phyloP scores from a whole-genome alignment of 2,329 filamentous ascomycete genomes.

The Chrysosporium queenslandicum region DNA sequence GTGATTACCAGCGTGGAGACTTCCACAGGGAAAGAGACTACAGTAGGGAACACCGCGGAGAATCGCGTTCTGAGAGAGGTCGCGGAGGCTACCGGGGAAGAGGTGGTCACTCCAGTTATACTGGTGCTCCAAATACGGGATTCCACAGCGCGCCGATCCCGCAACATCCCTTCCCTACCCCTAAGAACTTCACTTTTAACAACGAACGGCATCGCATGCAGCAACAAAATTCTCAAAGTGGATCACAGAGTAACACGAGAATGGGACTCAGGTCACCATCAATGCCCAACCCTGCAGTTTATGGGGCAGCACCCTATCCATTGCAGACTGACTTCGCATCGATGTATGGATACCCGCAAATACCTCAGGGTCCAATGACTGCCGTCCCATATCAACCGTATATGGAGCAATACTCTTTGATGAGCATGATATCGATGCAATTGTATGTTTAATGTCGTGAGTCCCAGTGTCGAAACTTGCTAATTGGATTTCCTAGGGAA shows the following conservation, averaged over 20 bases:
- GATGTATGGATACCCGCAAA: slow-evolving; percentile 49
- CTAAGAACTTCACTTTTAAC: slow-evolving; percentile 33
- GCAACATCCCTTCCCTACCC: slow-evolving; percentile 33
- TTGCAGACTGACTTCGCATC: slow-evolving; percentile 39
- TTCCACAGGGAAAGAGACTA: slow-evolving; percentile 17
- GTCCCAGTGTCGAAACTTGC: slow-evolving; percentile 12
- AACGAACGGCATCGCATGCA: slow-evolving; percentile 37
- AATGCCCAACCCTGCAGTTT: slow-evolving; percentile 47
- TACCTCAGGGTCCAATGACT: slow-evolving; percentile 46
- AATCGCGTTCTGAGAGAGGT: slow-evolving; percentile 32
- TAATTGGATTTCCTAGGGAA: slow-evolving; percentile 47
- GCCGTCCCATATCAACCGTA: slow-evolving; percentile 50
- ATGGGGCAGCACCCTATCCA: slow-evolving; percentile 35
- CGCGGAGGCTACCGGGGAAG: slow-evolving; percentile 35
- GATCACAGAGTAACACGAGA: slow-evolving; percentile 39
- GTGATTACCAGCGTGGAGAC: slow-evolving; percentile 19
- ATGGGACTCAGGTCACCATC: slow-evolving; percentile 52
- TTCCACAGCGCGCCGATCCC: slow-evolving; percentile 33
- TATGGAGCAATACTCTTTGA: slow-evolving; percentile 47
- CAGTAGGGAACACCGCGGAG: slow-evolving; percentile 24
- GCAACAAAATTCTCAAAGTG: slow-evolving; percentile 24
- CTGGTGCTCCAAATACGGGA: slow-evolving; percentile 28
- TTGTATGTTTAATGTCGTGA: slow-evolving; percentile 33
- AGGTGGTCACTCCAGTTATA: slow-evolving; percentile 31
- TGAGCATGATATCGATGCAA: slow-evolving; percentile 52